Conservation (phyloP, 495 filamentous ascomycete genomes). For the Podospora australis region DNA sequence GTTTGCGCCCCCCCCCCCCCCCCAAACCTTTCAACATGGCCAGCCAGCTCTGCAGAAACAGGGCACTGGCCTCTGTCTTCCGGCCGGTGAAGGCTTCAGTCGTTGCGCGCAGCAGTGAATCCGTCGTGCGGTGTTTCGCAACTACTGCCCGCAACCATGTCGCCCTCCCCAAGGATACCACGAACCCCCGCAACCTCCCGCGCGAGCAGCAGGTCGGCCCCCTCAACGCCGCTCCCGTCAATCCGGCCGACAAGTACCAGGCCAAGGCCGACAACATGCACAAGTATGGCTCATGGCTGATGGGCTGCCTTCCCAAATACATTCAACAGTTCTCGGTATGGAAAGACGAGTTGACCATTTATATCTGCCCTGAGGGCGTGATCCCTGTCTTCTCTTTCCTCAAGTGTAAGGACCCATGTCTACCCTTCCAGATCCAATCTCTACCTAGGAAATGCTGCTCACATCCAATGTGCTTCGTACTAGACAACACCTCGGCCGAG, state of each 20-base stretch:
- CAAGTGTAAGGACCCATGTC: constrained; percentile 51
- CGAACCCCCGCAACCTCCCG: constrained; percentile 65
- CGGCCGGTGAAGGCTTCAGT: constrained; percentile 44
- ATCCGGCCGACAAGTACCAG: constrained; percentile 87
- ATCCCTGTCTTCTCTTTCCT: constrained; percentile 91
- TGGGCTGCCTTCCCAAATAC: constrained; percentile 95
- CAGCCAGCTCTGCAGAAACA: constrained; percentile 59
- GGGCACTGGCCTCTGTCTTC: constrained; percentile 54
- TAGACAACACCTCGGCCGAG: constrained; percentile 89
- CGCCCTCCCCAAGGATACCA: constrained; percentile 50
- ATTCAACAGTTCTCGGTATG: constrained; percentile 98
- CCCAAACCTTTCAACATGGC: constrained; percentile 47
- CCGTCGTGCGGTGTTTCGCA: constrained; percentile 47
- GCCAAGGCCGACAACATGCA: constrained; percentile 79
- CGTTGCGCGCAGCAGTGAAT: constrained; percentile 17
- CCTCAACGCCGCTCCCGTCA: constrained; percentile 74
- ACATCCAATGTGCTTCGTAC: no score
- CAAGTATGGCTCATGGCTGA: constrained; percentile 90
- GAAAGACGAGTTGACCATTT: constrained; percentile 97
- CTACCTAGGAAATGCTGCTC: background rate
- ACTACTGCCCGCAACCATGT: constrained; percentile 39
- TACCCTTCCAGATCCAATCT: constrained; percentile 3
- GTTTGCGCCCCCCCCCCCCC: constrained; percentile 23
- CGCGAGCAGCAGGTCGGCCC: constrained; percentile 40
- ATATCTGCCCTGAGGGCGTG: constrained; percentile 79